Evolutionary conservation across 2,329 filamentous ascomycete genomes (phyloP).

Genomic region (Cryphonectria nitschkei): DNA sequence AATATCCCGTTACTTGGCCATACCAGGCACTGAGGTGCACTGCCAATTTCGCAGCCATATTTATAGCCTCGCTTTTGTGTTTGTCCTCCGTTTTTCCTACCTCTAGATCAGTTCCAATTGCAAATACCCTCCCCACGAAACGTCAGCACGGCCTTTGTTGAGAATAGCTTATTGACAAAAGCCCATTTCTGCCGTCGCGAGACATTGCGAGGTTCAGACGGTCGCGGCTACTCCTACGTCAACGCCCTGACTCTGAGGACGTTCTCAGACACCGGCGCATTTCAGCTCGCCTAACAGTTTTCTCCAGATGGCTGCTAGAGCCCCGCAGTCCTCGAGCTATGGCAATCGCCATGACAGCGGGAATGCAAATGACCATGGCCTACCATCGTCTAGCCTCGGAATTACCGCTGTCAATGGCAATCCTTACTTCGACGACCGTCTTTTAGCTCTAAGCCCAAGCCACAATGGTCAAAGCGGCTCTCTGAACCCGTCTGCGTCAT

Average conservation of each 20-base stretch:
- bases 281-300: background rate
- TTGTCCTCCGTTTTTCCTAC: background rate
- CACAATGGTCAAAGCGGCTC: slow-evolving; percentile 9
- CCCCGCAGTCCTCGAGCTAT: slow-evolving; percentile 17
- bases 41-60: background rate
- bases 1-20: background rate
- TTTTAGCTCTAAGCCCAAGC: slow-evolving; percentile 17
- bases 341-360: background rate
- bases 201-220: background rate
- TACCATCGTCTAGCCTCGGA: slow-evolving; percentile 15
- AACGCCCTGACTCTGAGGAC: background rate
- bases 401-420: slow-evolving; percentile 22
- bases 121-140: background rate
- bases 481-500: slow-evolving; percentile 24
- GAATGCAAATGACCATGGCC: slow-evolving; percentile 4
- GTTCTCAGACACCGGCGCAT: background rate
- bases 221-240: slow-evolving; percentile 3
- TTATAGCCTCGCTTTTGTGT: background rate
- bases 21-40: background rate
- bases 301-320: slow-evolving; percentile 21
- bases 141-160: background rate
- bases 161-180: background rate
- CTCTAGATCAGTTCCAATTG: background rate
- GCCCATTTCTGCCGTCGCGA: background rate
- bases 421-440: background rate